Evolutionary conservation across 2,329 filamentous ascomycete genomes (phyloP).

Genomic region (Beauveria asiatica): DNA sequence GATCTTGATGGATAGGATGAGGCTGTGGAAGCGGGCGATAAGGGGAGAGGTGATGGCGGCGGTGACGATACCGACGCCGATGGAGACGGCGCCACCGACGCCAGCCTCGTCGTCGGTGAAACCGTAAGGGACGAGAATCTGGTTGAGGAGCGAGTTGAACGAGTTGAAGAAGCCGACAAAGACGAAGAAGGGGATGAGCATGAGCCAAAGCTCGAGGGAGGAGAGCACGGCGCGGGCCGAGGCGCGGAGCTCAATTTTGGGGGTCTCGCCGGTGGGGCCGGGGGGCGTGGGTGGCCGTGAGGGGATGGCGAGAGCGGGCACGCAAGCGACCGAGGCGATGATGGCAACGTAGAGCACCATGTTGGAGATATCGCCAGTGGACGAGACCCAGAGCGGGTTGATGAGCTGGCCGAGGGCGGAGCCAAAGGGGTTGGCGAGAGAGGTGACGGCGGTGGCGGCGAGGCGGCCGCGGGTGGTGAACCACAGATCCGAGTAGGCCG

Average conservation of each 20-base stretch:
- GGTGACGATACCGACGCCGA: conserved; percentile 73
- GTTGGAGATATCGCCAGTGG: conserved; percentile 57
- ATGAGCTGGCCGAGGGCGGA: conserved; percentile 83
- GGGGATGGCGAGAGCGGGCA: conserved; percentile 79
- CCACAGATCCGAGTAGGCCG: conserved; percentile 89
- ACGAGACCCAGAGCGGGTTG: conserved; percentile 64
- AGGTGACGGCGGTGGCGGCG: conserved; percentile 76
- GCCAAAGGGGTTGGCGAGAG: conserved; percentile 81
- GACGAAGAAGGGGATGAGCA: conserved; percentile 71
- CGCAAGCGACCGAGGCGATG: conserved; percentile 48
- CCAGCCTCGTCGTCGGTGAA: conserved; percentile 79
- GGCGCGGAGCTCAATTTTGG: conserved; percentile 42
- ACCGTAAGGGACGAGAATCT: conserved; percentile 79
- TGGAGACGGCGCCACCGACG: conserved; percentile 81
- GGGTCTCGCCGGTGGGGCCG: conserved; percentile 55
- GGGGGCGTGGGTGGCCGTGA: conserved; percentile 67
- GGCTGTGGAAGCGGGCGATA: conserved; percentile 76
- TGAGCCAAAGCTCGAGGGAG: conserved; percentile 68
- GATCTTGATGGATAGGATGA: conserved; percentile 63
- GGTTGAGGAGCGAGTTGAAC: conserved; percentile 78
- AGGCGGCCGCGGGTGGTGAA: conserved; percentile 80
- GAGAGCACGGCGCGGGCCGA: conserved; percentile 43
- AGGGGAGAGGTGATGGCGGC: conserved; percentile 72
- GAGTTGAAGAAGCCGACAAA: conserved; percentile 95
- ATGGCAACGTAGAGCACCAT: conserved; percentile 82